A percentile compares a stretch with the other conserved stretches of the same genome.
These are phyloP conservation scores for Emergomyces orientalis DNA, from an alignment of 2,329 filamentous ascomycete species.

Conservation along the genomic window DNA sequence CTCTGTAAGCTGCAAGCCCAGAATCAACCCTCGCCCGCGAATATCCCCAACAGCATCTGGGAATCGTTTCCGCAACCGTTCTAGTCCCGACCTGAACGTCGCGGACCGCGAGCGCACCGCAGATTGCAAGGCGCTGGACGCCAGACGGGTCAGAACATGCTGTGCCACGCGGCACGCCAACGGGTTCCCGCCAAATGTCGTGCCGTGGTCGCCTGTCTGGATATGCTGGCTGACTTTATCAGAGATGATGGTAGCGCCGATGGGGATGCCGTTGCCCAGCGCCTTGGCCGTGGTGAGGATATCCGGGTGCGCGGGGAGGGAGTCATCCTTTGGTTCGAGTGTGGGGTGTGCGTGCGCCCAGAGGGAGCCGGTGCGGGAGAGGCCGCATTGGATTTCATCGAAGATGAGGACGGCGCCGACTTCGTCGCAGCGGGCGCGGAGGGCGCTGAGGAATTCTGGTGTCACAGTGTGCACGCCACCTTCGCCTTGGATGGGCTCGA, in stretches of 20 bases:
- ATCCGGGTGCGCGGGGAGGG: conserved; percentile 71
- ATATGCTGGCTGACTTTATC: conserved; percentile 60
- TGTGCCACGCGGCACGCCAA: conserved; percentile 76
- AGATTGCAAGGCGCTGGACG: conserved; percentile 59
- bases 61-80: conserved; percentile 48
- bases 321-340: conserved; percentile 29
- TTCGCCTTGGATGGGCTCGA: conserved; percentile 96
- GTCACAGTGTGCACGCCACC: conserved; percentile 80
- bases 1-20: conserved; percentile 72
- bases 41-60: conserved; percentile 69
- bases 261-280: conserved; percentile 90
- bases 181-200: conserved; percentile 89
- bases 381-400: conserved; percentile 94
- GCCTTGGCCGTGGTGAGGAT: conserved; percentile 92
- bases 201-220: conserved; percentile 75
- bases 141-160: conserved; percentile 69
- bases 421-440: conserved; percentile 75
- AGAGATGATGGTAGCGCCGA: conserved; percentile 68
- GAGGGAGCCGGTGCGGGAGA: conserved; percentile 74
- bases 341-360: conserved; percentile 80
- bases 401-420: conserved; percentile 86
- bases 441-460: conserved; percentile 70
- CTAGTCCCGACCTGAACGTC: conserved; percentile 50
- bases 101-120: conserved; percentile 59
- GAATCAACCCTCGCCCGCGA: conserved; percentile 72